phyloP scores from a whole-genome alignment of 345 rosid genomes.

The Toxicodendron radicans region DNA sequence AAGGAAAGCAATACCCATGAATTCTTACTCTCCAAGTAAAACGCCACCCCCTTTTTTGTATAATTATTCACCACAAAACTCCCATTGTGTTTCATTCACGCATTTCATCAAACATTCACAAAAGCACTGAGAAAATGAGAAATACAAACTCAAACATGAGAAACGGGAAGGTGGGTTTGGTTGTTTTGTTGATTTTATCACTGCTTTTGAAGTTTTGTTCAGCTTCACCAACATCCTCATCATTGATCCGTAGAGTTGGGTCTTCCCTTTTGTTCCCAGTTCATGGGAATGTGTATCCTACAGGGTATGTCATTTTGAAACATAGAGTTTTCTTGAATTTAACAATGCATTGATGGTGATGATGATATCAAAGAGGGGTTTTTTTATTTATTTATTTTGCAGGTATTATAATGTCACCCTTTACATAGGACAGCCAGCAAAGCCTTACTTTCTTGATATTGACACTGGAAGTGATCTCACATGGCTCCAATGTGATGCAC shows the following conservation, averaged over 20 bases:
- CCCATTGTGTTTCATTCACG: not conserved
- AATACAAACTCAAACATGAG: slow-evolving; percentile 23
- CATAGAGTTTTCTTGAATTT: not conserved
- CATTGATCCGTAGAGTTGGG: slow-evolving; percentile 33
- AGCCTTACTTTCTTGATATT: slow-evolving; percentile 87
- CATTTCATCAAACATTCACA: slow-evolving; percentile 11
- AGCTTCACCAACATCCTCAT: slow-evolving; percentile 18
- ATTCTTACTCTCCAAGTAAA: not conserved
- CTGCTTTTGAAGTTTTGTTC: slow-evolving; percentile 19
- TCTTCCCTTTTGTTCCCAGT: slow-evolving; percentile 50
- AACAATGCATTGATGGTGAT: not conserved
- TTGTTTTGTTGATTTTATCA: not conserved
- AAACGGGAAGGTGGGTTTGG: slow-evolving; percentile 25
- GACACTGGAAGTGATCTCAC: slow-evolving; percentile 98
- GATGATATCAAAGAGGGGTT: not conserved
- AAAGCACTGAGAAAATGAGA: not conserved
- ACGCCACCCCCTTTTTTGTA: no score
- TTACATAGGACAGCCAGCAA: slow-evolving; percentile 71
- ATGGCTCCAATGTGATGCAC: slow-evolving; percentile 96
- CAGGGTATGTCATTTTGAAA: slow-evolving; percentile 27
- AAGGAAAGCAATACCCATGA: slow-evolving; percentile 9
- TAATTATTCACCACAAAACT: not conserved
- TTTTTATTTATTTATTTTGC: slow-evolving; percentile 21
- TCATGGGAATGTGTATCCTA: slow-evolving; percentile 60
- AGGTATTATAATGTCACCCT: slow-evolving; percentile 82